Evolutionary conservation across 2,329 filamentous ascomycete genomes (phyloP), one percentile per base, ranked within the genome.

Genomic region (Sarocladium strictum): DNA sequence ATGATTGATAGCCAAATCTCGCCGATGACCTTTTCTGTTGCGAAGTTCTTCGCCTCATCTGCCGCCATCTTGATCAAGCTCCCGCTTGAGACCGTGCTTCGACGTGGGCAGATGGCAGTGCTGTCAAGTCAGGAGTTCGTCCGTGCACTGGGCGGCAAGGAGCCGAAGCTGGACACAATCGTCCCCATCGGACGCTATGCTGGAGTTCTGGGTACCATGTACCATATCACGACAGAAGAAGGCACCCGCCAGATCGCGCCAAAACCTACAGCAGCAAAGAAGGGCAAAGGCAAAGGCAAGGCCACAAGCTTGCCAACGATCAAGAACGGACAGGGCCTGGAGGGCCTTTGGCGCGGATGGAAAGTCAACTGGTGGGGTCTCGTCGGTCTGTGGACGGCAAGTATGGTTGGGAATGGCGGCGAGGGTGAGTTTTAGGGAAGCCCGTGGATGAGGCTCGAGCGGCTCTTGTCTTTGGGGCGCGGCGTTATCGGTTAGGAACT

Each of bases 131-230:
- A 78, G 1, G 63, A 72, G 11, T 80, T 83, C 55, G 60, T 79
- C 2, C 67, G 69, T 11, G 80, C 83, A 0, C 69, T 81, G 2
- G 73, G 77, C 19, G 64, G 64, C 41, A 64, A 68, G 26, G 69
- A 67, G 3, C 67, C 68, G 29, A 67, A 70, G 49, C 65, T 89
- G 45, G 84, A 90, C 54, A 91, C 90, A 0, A 85, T 97, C 54
- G 84, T 97, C 1, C 84, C 88, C 2, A 78, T 89, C 0, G 92
- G 91, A 2, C 82, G 82, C 3, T 99, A 96, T 68, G 78, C 83
- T 32, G 94, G 94, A n/a, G 78, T 96, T 1, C 68, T 94, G n/a
- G 89, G 90, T 2, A 97, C 93, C 2, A 92, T 97, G 81, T 93
- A 90, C 77, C 82, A 83, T 57, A 94, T 99, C 58, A 79, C 89